Evolutionary conservation across 352 stramenopile genomes (phyloP), one percentile per base, ranked within the genome.

Genomic region (Pythium utonaiense): DNA sequence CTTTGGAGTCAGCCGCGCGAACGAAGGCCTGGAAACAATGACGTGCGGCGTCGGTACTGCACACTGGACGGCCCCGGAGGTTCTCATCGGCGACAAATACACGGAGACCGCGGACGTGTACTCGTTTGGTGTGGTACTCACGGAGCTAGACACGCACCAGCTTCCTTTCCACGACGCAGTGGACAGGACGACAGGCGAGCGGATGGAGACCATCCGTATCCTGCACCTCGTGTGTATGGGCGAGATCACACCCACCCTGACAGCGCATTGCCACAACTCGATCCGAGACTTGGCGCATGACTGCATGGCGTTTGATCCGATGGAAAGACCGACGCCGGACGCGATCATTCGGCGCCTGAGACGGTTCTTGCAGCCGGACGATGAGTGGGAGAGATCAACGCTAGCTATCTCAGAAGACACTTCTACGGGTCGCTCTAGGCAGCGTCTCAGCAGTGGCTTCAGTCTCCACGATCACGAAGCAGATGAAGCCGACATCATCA

Each of bases 1-100:
- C n/a, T 82, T 82, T 28, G 74, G 74, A 14, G 60, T 70, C n/a
- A 69, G 60, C n/a, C 69, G 69, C 17, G 34, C 60, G 33, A 58
- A 62, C 27, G 47, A 55, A 24, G 50, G 44, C 30, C 36, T 51
- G 13, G 57, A 60, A 41, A 67, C 47, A 7, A 78, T 83, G 74
- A 83, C 74, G 0, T 65, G 54, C 16, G 69, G 71, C 8, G 70
- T 77, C 13, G 70, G 70, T 12, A 72, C 67, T 10, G 64, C 71
- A 1, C 72, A 69, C 33, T 83, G 74, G 74, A 78, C 69, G 14
- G 74, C 74, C 5, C 74, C 74, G 2, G 74, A 83, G 51, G 71
- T 83, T 25, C 61, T 83, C 0, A 41, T 67, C 4, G 70, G 71
- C 16, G 57, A 68, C 33, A 64, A 70, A 49, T 83, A 83, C 65